Base-by-base conservation (phyloP, 169 alveolate genomes). In the Cryptosporidium sp. region DNA sequence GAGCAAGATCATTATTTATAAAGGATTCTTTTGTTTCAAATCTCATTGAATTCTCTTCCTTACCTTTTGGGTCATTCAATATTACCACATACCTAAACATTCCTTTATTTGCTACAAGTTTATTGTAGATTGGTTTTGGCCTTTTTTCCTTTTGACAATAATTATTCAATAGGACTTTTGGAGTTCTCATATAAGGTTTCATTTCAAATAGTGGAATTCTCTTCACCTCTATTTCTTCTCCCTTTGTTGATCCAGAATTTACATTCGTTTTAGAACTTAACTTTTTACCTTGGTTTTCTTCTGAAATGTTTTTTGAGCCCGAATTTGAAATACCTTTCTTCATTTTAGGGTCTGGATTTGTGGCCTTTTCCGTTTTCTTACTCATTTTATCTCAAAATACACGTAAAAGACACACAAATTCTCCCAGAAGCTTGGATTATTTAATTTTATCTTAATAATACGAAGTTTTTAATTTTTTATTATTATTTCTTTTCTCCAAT, bases 111-210 rank as follows among this genome's bases (percentile, higher is more conserved):
- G 61, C 56, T n/a, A 53, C 26, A 26, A 62, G 48, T 8, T 33
- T 80, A 10, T 65, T 37, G 68, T 80, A 80, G 18, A 45, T 65
- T 4, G 89, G 89, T 21, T 80, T 80, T n/a, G 73, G 89, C 26
- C 89, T 60, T 37, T 42, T 80, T 31, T 61, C 75, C 69, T 62
- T 80, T 80, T 80, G 89, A 23, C 80, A 61, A 29, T 62, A 80
- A 37, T 60, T 80, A 21, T 80, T 69, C 5, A 80, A 16, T 3
- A 80, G 45, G n/a, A 61, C 45, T 29, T 80, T 80, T 8, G 89
- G 89, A 16, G 89, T 80, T n/a, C 75, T 80, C 89, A 80, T 80
- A 67, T 80, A 80, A n/a, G 89, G 89, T 12, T 80, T 80, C 80
- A 80, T 60, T 23, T 62, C 75, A 39, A 80, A 80, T 0, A 80